These are phyloP conservation scores for Xylariaceae sp. DNA, from an alignment of 2,329 filamentous ascomycete species.

Conservation along the genomic window DNA sequence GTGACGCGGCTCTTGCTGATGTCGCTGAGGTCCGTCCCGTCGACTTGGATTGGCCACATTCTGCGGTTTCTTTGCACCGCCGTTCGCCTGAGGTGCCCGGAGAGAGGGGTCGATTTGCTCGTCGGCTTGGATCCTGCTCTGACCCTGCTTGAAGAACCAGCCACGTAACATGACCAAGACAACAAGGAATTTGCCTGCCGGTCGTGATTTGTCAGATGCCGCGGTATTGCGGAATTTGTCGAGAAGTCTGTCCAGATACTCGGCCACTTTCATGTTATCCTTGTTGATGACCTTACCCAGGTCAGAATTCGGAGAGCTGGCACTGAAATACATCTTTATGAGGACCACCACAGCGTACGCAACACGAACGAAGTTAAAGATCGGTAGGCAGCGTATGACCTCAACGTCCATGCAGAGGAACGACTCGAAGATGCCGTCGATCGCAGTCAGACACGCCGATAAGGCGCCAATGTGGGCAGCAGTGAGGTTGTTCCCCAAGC, in stretches of 20 bases:
- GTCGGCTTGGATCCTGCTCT: constrained; percentile 8
- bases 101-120: constrained; percentile 7
- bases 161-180: constrained; percentile 62
- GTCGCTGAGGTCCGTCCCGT: constrained; percentile 1
- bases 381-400: constrained; percentile 57
- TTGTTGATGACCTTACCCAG: constrained; percentile 63
- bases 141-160: constrained; percentile 55
- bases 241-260: constrained; percentile 63
- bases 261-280: constrained; percentile 55
- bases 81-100: constrained; percentile 3
- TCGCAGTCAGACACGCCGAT: constrained; percentile 57
- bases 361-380: constrained; percentile 64
- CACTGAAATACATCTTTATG: constrained; percentile 66
- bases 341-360: constrained; percentile 65
- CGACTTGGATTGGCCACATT: background rate
- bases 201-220: constrained; percentile 54
- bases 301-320: constrained; percentile 54
- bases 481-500: constrained; percentile 33
- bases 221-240: constrained; percentile 59
- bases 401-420: constrained; percentile 55
- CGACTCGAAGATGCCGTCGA: constrained; percentile 58
- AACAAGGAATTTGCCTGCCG: constrained; percentile 62
- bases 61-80: constrained; percentile 5
- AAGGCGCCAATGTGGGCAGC: constrained; percentile 59
- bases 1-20: constrained; percentile 4